phyloP scores from a whole-genome alignment of 441 rosid genomes.

The Francoa sonchifolia region DNA sequence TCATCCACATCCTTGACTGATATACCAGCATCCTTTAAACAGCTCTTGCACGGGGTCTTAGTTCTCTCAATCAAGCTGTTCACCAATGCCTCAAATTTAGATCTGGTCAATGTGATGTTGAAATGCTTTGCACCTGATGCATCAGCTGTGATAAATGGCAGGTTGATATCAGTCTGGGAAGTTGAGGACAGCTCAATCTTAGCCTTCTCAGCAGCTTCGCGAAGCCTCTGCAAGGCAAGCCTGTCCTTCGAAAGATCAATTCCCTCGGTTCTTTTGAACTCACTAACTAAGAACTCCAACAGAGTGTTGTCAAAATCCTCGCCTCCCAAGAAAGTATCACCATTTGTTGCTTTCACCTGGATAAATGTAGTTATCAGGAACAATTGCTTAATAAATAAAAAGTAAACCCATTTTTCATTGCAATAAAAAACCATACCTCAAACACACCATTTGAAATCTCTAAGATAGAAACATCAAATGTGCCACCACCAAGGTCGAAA shows the following conservation, averaged over 20 bases:
- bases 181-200: constrained; percentile 92
- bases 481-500: constrained; percentile 90
- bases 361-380: not conserved
- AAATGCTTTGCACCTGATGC: constrained; percentile 84
- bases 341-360: constrained; percentile 94
- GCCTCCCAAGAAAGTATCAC: constrained; percentile 94
- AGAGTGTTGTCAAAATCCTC: constrained; percentile 87
- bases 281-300: constrained; percentile 67
- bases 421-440: constrained; percentile 34
- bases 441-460: constrained; percentile 91
- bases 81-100: constrained; percentile 66
- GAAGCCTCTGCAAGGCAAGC: constrained; percentile 85
- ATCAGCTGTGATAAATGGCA: constrained; percentile 92
- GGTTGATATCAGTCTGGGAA: constrained; percentile 78
- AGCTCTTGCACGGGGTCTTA: constrained; percentile 61
- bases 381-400: not conserved
- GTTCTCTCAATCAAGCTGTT: constrained; percentile 79
- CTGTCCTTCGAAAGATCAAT: constrained; percentile 75
- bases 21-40: constrained; percentile 81
- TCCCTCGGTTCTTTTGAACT: constrained; percentile 58
- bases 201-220: constrained; percentile 98
- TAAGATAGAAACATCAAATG: constrained; percentile 72
- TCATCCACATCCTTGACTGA: constrained; percentile 74
- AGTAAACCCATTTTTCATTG: not conserved
- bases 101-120: constrained; percentile 69